Conservation (phyloP, 2,329 filamentous ascomycete genomes). For the Rhynchosporium graminicola region DNA sequence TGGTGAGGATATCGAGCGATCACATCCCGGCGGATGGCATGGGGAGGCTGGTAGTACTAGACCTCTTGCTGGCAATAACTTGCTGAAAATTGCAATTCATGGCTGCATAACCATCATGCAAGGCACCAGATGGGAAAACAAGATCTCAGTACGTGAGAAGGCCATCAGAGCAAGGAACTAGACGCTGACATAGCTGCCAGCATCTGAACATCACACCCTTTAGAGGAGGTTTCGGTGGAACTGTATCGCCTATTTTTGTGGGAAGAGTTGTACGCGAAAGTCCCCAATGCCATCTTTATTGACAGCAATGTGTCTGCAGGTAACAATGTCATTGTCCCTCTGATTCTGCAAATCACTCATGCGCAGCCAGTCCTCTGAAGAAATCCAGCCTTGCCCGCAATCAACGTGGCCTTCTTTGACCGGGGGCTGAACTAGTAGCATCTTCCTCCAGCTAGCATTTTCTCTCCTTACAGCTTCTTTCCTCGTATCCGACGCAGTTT, state of each 20-base stretch:
- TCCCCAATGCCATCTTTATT: background rate
- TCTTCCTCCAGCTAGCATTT: constrained; percentile 12
- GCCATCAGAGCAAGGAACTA: background rate
- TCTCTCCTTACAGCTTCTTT: constrained; percentile 3
- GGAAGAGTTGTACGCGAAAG: background rate
- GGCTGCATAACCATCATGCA: background rate
- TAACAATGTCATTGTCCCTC: background rate
- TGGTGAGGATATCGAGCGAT: background rate
- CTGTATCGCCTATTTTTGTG: background rate
- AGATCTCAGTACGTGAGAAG: background rate
- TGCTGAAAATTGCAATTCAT: background rate
- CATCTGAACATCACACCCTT: background rate
- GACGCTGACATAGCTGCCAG: background rate
- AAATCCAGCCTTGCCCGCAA: background rate
- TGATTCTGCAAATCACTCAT: background rate
- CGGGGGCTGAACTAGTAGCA: constrained; percentile 10
- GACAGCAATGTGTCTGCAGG: background rate
- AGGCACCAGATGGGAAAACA: background rate
- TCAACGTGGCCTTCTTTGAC: constrained; percentile 7
- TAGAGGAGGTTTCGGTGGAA: background rate
- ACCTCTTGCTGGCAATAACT: too few species aligned
- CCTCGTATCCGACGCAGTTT: background rate
- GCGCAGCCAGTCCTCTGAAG: background rate
- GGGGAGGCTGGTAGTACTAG: too few species aligned
- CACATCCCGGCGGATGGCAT: background rate